Evolutionary conservation across 768 basidiomycete genomes (phyloP).

Genomic region (Psilocybe cyanescens): DNA sequence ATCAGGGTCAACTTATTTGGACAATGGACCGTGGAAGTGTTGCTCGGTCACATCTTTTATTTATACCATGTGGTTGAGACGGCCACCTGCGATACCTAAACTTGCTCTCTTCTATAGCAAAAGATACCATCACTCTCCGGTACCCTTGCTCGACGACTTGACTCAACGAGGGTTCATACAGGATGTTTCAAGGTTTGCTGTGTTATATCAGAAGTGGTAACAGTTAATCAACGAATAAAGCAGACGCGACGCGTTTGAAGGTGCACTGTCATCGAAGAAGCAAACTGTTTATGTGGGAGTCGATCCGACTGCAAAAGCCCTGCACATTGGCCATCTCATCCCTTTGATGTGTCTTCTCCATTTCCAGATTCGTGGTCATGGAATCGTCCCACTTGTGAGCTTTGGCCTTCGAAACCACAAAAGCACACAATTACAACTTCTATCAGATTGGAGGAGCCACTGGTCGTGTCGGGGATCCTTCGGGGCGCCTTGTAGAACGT

Average conservation of each 20-base stretch:
- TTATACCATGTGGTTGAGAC: constrained; percentile 23
- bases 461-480: constrained; percentile 96
- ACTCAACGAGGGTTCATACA: constrained; percentile 50
- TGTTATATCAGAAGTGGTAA: neutral
- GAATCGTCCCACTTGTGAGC: constrained; percentile 81
- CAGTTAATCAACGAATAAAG: neutral
- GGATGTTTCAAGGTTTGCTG: constrained; percentile 44
- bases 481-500: constrained; percentile 85
- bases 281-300: constrained; percentile 85
- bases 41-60: constrained; percentile 3
- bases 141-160: constrained; percentile 45
- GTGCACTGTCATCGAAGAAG: constrained; percentile 37
- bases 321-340: constrained; percentile 94
- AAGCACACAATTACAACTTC: constrained; percentile 1
- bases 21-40: neutral
- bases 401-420: neutral
- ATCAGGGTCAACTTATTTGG: neutral
- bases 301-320: constrained; percentile 87
- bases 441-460: constrained; percentile 93
- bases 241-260: constrained; percentile 45
- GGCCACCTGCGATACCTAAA: constrained; percentile 10
- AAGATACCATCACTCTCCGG: constrained; percentile 16
- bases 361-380: constrained; percentile 86
- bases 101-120: neutral
- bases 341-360: constrained; percentile 88